Base-by-base conservation (phyloP, 768 basidiomycete species). In the Lentinula sp. region DNA sequence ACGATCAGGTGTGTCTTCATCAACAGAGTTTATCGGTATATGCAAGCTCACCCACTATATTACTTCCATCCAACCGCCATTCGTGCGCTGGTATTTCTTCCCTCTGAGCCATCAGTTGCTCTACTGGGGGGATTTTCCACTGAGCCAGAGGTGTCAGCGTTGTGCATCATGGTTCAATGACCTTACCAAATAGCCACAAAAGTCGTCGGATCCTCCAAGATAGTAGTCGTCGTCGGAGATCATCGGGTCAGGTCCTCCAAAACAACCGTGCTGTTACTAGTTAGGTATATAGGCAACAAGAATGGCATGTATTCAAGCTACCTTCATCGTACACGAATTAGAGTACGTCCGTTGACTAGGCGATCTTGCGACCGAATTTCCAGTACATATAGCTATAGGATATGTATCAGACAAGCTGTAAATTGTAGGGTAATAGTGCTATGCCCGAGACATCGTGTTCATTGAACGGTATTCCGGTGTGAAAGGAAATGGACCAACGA, bases 301-400 rank as follows among this genome's bases (percentile, higher is more conserved):
- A 46, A 54, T 37, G 28, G 7, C 20, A 36, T 1, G 35, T 41
- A 20, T 8, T 23, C 54, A 15, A 52, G 67, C n/a, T 59, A 86
- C 90, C 79, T 93, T 93, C 78, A 89, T 91, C 1, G 90, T 91
- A 62, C 87, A 90, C 0, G 81, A 80, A 68, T 93, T 92, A 0
- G 77, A 77, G 70, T 91, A 93, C 3, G 82, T 78, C 56, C 82
- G 74, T 65, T 83, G 73, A 39, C 76, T 76, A 6, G 79, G 79
- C 5, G 74, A 76, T 41, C 88, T 87, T 57, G 84, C 78, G 6
- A 87, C 85, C 2, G 77, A 73, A 56, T 82, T 80, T 45, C 72
- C 88, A 58, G 79, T 89, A 68, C 88, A 86, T 2, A 84, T 76
- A 0, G 90, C 91, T 49, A 92, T 65, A 3, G 91, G 91, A 63